Evolutionary conservation across 176 grass and related monocot genomes (phyloP).

Genomic region (Oryza glaberrima): DNA sequence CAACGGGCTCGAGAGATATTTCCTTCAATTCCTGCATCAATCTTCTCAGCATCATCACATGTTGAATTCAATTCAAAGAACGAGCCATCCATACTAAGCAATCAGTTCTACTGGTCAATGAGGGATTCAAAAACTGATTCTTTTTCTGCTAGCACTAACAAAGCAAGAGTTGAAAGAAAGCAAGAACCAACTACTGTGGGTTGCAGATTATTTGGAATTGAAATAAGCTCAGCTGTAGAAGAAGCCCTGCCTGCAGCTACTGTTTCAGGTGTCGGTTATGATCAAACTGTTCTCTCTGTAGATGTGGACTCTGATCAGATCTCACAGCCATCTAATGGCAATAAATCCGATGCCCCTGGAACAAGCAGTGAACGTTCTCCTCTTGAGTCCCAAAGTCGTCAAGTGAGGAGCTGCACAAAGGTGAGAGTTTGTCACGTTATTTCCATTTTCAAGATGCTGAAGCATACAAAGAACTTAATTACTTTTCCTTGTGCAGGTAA

Average conservation of each 20-base stretch:
- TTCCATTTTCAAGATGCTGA: slow-evolving; percentile 2
- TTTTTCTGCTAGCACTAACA: slow-evolving; percentile 56
- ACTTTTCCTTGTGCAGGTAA: slow-evolving; percentile 62
- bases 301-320: slow-evolving; percentile 52
- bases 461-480: slow-evolving; percentile 10
- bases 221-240: slow-evolving; percentile 64
- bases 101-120: slow-evolving; percentile 60
- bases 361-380: slow-evolving; percentile 54
- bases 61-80: slow-evolving; percentile 50
- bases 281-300: slow-evolving; percentile 42
- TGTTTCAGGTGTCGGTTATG: slow-evolving; percentile 46
- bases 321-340: slow-evolving; percentile 58
- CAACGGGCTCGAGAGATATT: slow-evolving; percentile 49
- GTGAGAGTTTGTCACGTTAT: slow-evolving; percentile 45
- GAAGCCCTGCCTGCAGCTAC: slow-evolving; percentile 31
- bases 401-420: slow-evolving; percentile 96
- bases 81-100: slow-evolving; percentile 36
- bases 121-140: slow-evolving; percentile 51
- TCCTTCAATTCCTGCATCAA: slow-evolving; percentile 44
- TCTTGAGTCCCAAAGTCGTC: slow-evolving; percentile 65
- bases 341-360: slow-evolving; percentile 57
- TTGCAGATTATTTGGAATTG: slow-evolving; percentile 91
- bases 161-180: slow-evolving; percentile 57
- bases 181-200: slow-evolving; percentile 52
- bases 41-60: slow-evolving; percentile 51